Conservation (phyloP, 805 yeast species). For the Lipomyces lipofer region DNA sequence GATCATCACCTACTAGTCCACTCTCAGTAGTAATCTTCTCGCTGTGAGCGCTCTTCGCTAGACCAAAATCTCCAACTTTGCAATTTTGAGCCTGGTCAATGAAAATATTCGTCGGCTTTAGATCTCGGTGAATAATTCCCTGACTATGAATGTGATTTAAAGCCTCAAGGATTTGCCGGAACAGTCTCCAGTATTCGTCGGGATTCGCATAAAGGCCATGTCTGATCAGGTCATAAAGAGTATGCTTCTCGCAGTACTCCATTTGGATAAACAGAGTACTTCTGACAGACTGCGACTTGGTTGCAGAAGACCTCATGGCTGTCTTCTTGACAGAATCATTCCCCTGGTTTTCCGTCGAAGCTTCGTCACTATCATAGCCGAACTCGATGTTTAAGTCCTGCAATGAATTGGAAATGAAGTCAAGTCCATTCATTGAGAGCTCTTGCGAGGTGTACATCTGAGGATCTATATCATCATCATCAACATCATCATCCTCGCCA, state of each 20-base stretch:
- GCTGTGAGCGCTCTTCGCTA: conserved; percentile 82
- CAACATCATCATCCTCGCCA: conserved; percentile 36
- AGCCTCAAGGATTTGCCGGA: conserved; percentile 87
- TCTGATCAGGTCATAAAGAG: conserved; percentile 77
- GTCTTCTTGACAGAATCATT: conserved; percentile 13
- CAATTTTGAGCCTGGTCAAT: conserved; percentile 86
- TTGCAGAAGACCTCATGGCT: background rate
- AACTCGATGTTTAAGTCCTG: conserved; percentile 38
- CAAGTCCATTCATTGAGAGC: conserved; percentile 27
- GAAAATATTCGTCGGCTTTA: conserved; percentile 94
- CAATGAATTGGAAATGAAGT: conserved; percentile 31
- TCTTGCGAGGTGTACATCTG: conserved; percentile 26
- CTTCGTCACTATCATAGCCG: conserved; percentile 36
- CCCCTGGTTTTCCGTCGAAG: conserved; percentile 6
- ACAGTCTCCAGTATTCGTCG: conserved; percentile 85
- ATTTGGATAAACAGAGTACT: conserved; percentile 85
- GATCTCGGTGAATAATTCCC: conserved; percentile 92
- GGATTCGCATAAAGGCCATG: conserved; percentile 70
- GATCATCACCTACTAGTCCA: conserved; percentile 43
- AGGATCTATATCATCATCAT: conserved; percentile 30
- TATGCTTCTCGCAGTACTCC: conserved; percentile 97
- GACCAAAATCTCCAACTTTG: conserved; percentile 95
- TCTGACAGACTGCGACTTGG: conserved; percentile 4
- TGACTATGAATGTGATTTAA: conserved; percentile 86
- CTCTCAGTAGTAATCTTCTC: conserved; percentile 19